Conservation (phyloP, 2,329 filamentous ascomycete species). For the Phialemoniopsis sp. region DNA sequence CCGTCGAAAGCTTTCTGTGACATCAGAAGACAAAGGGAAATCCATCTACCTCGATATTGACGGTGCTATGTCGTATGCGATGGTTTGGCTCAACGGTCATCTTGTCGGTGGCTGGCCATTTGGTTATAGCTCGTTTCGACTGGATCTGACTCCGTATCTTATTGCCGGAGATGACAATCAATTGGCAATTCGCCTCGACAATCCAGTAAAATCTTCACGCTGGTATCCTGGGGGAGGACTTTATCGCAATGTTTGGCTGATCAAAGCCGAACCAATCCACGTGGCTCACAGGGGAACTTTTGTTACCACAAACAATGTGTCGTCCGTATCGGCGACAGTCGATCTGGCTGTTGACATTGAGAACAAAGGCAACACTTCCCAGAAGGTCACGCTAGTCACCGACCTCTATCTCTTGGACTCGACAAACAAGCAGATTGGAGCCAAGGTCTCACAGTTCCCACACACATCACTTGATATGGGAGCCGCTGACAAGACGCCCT, state of each 20-base stretch:
- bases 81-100: constrained; percentile 44
- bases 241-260: constrained; percentile 51
- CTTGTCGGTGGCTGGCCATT: constrained; percentile 48
- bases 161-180: constrained; percentile 28
- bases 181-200: constrained; percentile 46
- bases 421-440: constrained; percentile 15
- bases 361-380: constrained; percentile 28
- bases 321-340: constrained; percentile 36
- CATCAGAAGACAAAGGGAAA: constrained; percentile 24
- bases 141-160: constrained; percentile 41
- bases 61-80: constrained; percentile 45
- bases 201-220: constrained; percentile 38
- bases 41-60: constrained; percentile 42
- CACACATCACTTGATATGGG: constrained; percentile 19
- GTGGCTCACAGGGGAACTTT: constrained; percentile 46
- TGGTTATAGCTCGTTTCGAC: constrained; percentile 43
- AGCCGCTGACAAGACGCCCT: constrained; percentile 20
- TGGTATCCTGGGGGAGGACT: constrained; percentile 53
- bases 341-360: constrained; percentile 39
- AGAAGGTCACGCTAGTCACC: constrained; percentile 31
- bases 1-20: constrained; percentile 31
- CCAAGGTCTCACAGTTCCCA: constrained; percentile 25
- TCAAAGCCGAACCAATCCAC: constrained; percentile 38
- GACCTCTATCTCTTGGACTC: constrained; percentile 32
- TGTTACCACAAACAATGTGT: constrained; percentile 39